Conservation (phyloP, 1,284 basidiomycete genomes). For the Rhodotorula sp. region DNA sequence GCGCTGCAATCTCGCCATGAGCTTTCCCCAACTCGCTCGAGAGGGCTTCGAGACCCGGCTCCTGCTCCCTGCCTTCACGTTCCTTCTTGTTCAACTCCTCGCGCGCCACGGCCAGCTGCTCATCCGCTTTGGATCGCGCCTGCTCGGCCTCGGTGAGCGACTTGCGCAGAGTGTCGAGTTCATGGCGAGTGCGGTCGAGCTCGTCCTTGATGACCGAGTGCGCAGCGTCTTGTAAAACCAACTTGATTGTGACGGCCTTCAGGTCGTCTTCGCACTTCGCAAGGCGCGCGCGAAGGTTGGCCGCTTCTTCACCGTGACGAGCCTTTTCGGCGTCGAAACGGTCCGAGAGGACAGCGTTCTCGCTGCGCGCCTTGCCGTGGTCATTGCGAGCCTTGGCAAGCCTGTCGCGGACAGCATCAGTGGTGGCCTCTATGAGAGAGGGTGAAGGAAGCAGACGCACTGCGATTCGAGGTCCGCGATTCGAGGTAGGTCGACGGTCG, state of each 20-base stretch:
- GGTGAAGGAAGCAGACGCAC: background rate
- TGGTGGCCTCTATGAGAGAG: no score
- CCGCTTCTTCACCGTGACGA: background rate
- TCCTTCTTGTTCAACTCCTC: background rate
- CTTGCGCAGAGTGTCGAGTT: background rate
- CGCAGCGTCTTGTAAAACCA: no score
- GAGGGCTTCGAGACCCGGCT: background rate
- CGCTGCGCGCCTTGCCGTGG: conserved; percentile 19
- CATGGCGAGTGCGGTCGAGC: background rate
- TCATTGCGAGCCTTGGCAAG: conserved; percentile 27
- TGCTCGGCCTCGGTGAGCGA: background rate
- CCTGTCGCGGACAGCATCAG: background rate
- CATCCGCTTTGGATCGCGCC: background rate
- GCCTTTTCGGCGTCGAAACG: conserved; percentile 16
- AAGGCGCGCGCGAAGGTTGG: background rate
- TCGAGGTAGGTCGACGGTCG: background rate
- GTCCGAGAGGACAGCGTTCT: conserved; percentile 19
- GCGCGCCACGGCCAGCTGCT: background rate
- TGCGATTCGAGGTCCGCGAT: conserved; percentile 18
- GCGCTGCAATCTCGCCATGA: conserved; percentile 1
- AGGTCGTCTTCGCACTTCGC: background rate
- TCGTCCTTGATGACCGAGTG: background rate
- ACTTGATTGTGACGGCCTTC: background rate
- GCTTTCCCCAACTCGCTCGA: conserved; percentile 2
- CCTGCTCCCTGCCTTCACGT: background rate